phyloP scores from a whole-genome alignment of 768 basidiomycete genomes.

The Tephrocybe sp. region DNA sequence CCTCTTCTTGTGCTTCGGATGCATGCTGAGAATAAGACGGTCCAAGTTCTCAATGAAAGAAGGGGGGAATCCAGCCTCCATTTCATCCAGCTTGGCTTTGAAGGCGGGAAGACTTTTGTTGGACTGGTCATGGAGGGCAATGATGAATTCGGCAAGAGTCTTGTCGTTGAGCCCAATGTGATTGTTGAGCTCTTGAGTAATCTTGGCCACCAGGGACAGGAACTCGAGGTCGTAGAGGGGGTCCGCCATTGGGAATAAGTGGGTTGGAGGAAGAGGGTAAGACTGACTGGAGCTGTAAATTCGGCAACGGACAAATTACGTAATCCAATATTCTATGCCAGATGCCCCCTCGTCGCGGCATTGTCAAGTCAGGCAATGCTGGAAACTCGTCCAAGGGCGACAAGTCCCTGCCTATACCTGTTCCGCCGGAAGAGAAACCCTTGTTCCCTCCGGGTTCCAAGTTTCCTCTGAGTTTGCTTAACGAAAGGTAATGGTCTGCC shows the following conservation, averaged over 20 bases:
- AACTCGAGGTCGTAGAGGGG: conserved; percentile 86
- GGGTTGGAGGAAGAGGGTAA: conserved; percentile 3
- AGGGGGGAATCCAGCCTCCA: conserved; percentile 84
- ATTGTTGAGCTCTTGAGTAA: conserved; percentile 92
- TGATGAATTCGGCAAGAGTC: conserved; percentile 92
- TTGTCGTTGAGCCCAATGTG: conserved; percentile 86
- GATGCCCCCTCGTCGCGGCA: conserved; percentile 74
- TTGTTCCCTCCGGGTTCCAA: conserved; percentile 87
- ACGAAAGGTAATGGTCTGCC: conserved; percentile 80
- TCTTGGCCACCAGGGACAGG: conserved; percentile 87
- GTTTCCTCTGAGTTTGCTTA: conserved; percentile 74
- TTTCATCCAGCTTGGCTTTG: conserved; percentile 73
- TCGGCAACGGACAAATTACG: conserved; percentile 5
- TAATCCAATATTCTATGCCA: conserved; percentile 7
- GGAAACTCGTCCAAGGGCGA: conserved; percentile 74
- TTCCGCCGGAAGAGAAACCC: conserved; percentile 44
- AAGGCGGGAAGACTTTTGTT: conserved; percentile 74
- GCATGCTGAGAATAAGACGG: conserved; percentile 90
- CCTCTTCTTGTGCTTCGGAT: conserved; percentile 93
- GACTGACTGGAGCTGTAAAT: background rate
- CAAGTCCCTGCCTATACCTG: conserved; percentile 23
- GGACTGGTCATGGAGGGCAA: conserved; percentile 83
- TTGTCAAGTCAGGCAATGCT: conserved; percentile 88
- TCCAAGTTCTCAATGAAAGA: conserved; percentile 92
- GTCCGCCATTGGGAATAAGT: conserved; percentile 48